phyloP scores from a whole-genome alignment of 495 filamentous ascomycete species.

The Neurospora intermedia region DNA sequence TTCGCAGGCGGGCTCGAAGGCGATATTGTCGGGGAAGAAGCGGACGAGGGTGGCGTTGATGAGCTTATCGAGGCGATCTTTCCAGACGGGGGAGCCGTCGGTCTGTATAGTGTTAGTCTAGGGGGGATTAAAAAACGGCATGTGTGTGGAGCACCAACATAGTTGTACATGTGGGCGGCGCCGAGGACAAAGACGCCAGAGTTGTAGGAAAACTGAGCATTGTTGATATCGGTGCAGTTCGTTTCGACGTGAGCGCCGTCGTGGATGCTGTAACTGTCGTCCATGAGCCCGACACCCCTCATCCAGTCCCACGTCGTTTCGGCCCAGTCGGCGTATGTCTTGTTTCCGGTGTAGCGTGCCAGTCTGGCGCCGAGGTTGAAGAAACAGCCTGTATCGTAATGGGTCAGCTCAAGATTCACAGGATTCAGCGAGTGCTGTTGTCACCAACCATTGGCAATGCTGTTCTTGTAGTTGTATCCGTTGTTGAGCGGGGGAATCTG shows the following conservation, averaged over 20 bases:
- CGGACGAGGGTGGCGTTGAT: slow-evolving; percentile 47
- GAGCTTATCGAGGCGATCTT: slow-evolving; percentile 45
- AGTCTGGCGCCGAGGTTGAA: slow-evolving; percentile 76
- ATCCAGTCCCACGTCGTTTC: slow-evolving; percentile 67
- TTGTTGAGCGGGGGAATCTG: slow-evolving; percentile 69
- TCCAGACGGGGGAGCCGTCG: slow-evolving; percentile 46
- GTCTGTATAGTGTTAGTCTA: slow-evolving; percentile 32
- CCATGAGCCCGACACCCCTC: slow-evolving; percentile 49
- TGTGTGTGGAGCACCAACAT: slow-evolving; percentile 2
- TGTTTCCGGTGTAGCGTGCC: slow-evolving; percentile 64
- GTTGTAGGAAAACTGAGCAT: slow-evolving; percentile 69
- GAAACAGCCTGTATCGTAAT: slow-evolving; percentile 62
- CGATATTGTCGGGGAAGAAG: slow-evolving; percentile 46
- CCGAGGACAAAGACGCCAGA: slow-evolving; percentile 60
- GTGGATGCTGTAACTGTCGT: slow-evolving; percentile 51
- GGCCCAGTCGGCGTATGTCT: slow-evolving; percentile 70
- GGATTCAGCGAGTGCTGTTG: not conserved
- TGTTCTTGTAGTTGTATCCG: slow-evolving; percentile 86
- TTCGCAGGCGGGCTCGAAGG: slow-evolving; percentile 62
- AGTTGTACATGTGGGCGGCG: slow-evolving; percentile 69
- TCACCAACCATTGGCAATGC: slow-evolving; percentile 18
- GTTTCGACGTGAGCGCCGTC: slow-evolving; percentile 59
- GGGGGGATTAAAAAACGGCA: too few species aligned
- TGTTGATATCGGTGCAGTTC: slow-evolving; percentile 54
- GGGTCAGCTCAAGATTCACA: not conserved